phyloP scores from a whole-genome alignment of 2,329 filamentous ascomycete species.

The Dendryphion nanum region DNA sequence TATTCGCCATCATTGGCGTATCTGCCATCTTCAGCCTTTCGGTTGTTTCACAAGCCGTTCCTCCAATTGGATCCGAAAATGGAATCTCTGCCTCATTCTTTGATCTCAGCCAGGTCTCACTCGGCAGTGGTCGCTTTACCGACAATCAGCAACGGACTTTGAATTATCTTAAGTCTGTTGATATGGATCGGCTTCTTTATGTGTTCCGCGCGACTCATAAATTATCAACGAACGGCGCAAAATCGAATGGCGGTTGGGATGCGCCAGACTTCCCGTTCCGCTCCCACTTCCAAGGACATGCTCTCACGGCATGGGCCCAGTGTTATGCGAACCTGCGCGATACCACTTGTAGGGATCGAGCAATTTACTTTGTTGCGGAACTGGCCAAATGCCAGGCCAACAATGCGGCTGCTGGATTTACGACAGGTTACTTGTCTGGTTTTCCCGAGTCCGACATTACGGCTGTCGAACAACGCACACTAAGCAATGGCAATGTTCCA shows the following conservation, averaged over 20 bases:
- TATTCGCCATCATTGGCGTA: too few relatives aligned
- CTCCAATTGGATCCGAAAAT: constrained; percentile 19
- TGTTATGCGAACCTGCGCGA: constrained; percentile 49
- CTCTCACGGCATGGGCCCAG: constrained; percentile 51
- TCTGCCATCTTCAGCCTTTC: too few relatives aligned
- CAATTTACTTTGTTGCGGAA: constrained; percentile 47
- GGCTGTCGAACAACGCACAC: constrained; percentile 44
- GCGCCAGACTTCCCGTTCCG: constrained; percentile 55
- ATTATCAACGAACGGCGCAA: constrained; percentile 48
- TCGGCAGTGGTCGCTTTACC: constrained; percentile 41
- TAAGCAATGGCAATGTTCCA: constrained; percentile 52
- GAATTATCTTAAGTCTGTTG: constrained; percentile 47
- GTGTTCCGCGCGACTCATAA: constrained; percentile 50
- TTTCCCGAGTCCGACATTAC: constrained; percentile 54
- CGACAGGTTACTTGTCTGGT: constrained; percentile 49
- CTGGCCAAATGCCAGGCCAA: constrained; percentile 54
- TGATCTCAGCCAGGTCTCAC: constrained; percentile 41
- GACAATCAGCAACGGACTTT: constrained; percentile 51
- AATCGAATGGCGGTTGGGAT: constrained; percentile 53
- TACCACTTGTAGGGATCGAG: constrained; percentile 46
- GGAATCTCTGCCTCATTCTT: constrained; percentile 40
- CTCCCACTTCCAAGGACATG: constrained; percentile 53
- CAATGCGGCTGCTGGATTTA: constrained; percentile 47
- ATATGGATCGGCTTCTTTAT: constrained; percentile 50
- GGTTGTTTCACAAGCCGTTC: constrained; percentile 1